These are phyloP conservation scores for Magnaporthales sp. DNA, from an alignment of 2,329 filamentous ascomycete genomes.

Conservation along the genomic window DNA sequence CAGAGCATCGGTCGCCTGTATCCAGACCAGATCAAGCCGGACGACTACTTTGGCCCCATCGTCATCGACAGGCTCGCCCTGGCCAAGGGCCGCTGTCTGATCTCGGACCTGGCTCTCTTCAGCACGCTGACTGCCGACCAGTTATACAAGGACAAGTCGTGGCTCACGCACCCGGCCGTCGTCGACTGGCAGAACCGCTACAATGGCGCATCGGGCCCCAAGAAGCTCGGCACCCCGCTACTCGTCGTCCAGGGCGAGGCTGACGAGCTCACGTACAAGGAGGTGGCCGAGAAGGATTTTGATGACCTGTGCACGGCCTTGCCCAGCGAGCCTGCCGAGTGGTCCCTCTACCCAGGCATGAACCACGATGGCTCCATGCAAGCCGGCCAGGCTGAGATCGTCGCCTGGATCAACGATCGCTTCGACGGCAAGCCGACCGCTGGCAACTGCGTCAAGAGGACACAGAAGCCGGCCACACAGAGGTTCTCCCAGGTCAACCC, in stretches of 20 bases:
- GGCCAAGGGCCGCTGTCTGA: conserved; percentile 10
- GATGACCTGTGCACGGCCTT: not conserved
- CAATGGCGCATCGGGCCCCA: conserved; percentile 13
- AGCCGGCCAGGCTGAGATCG: conserved; percentile 6
- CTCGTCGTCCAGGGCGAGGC: conserved; percentile 15
- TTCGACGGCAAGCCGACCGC: not conserved
- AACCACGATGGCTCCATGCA: not conserved
- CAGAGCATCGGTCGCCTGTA: conserved; percentile 10
- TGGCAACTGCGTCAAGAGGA: not conserved
- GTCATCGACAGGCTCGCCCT: conserved; percentile 7
- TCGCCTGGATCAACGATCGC: not conserved
- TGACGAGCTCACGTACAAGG: conserved; percentile 9
- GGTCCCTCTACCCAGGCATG: not conserved
- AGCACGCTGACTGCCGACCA: conserved; percentile 8
- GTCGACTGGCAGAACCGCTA: not conserved
- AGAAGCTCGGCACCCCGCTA: conserved; percentile 13
- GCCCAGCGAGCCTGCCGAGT: not conserved
- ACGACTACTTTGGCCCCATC: conserved; percentile 7
- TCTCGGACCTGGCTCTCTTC: conserved; percentile 8
- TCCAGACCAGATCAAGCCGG: conserved; percentile 8
- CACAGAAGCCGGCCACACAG: not conserved
- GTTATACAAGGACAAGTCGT: conserved; percentile 11
- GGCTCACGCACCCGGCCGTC: conserved; percentile 5
- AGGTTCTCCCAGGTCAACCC: not conserved
- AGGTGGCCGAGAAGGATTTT: not conserved